Evolutionary conservation across 2,329 filamentous ascomycete genomes (phyloP), one percentile per base, ranked within the genome.

Genomic region (Penicillium sumatraense): DNA sequence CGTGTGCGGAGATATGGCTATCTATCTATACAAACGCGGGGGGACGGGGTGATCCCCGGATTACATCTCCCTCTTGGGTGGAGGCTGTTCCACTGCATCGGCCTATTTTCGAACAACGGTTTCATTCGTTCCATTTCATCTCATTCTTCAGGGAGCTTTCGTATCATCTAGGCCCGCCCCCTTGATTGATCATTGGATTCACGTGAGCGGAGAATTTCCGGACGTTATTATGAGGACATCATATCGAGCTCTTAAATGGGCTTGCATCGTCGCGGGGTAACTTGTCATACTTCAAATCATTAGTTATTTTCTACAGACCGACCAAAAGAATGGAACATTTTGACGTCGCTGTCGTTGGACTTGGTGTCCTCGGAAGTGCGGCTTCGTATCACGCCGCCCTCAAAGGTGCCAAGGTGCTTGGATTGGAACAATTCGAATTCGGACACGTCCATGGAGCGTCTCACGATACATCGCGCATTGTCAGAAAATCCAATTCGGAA

Each of bases 361-460:
- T 68, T 11, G 66, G 66, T 27, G 64, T 59, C 40, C 55, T 68
- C 3, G 66, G 64, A 56, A 68, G 66, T 40, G 61, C 57, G 27
- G 66, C 66, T 20, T 60, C 63, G 16, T 68, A 66, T 41, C 57
- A 68, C 20, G 62, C 64, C 3, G 61, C 63, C 21, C 36, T 44
- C 9, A 68, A 65, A 36, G 66, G 66, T 13, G 61, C 62, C 26
- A 67, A 63, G 54, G 66, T 68, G 4, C 49, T 68, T 31, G 66
- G 45, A n/a, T 62, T 68, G 33, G 66, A 68, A 29, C 66, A 68
- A 42, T 68, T 68, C 40, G 66, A 69, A 44, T 48, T 69, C 2
- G 64, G 66, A 13, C 64, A 69, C 49, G 66, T 69, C 14, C 57
- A 57, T 13, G 66, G 67, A 8, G 64, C 67, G 16, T 68, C 67